Conservation (phyloP, 805 yeast genomes). For the Ogataea allantospora region DNA sequence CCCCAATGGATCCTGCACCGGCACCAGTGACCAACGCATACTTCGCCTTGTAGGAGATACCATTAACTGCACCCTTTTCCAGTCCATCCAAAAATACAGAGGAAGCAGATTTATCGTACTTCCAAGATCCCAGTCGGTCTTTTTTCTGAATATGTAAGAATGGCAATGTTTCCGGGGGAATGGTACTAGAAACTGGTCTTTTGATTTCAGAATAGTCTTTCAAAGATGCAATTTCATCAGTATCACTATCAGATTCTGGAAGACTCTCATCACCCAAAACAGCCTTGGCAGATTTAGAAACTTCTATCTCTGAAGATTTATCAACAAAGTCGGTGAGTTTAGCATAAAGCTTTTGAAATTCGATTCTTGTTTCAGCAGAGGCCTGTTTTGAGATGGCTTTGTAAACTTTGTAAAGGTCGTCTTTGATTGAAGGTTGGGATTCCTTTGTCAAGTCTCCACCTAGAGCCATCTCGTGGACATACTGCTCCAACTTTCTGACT, state of each 20-base stretch:
- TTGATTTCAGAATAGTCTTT: slow-evolving; percentile 66
- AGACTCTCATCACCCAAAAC: slow-evolving; percentile 46
- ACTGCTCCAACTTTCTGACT: slow-evolving; percentile 92
- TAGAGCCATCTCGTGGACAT: slow-evolving; percentile 92
- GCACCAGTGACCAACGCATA: slow-evolving; percentile 95
- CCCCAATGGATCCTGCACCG: slow-evolving; percentile 98
- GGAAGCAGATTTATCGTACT: slow-evolving; percentile 76
- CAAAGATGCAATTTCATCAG: slow-evolving; percentile 84
- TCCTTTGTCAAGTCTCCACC: slow-evolving; percentile 82
- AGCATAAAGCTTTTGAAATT: slow-evolving; percentile 69
- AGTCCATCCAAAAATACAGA: slow-evolving; percentile 81
- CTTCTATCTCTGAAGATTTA: slow-evolving; percentile 66
- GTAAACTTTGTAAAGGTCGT: slow-evolving; percentile 81
- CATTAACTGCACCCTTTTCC: slow-evolving; percentile 92
- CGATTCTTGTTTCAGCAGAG: slow-evolving; percentile 62
- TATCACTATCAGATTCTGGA: slow-evolving; percentile 49
- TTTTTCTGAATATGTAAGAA: slow-evolving; percentile 90
- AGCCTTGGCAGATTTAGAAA: slow-evolving; percentile 58
- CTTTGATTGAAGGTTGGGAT: slow-evolving; percentile 73
- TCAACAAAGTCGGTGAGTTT: slow-evolving; percentile 69
- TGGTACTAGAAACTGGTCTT: slow-evolving; percentile 69
- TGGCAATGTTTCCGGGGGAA: slow-evolving; percentile 85
- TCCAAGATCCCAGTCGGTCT: slow-evolving; percentile 72
- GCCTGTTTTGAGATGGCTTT: slow-evolving; percentile 78
- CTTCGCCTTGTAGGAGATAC: slow-evolving; percentile 85